Evolutionary conservation across 1,284 basidiomycete species (phyloP).

Genomic region (Marasmius sp.): DNA sequence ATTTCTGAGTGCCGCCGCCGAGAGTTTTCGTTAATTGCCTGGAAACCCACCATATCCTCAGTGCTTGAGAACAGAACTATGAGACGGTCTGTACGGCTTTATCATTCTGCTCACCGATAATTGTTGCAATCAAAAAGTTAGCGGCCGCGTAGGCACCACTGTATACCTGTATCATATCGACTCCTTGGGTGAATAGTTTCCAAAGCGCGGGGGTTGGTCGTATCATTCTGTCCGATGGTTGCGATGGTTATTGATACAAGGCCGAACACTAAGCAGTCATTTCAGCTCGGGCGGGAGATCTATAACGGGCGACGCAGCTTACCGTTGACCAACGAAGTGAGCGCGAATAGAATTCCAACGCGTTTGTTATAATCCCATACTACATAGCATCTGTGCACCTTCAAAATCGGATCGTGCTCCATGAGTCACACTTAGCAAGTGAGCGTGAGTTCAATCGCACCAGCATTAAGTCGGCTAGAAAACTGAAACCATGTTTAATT

Average conservation of each 20-base stretch:
- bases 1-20: neutral
- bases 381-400: neutral
- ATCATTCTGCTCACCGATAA: neutral
- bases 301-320: neutral
- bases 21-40: neutral
- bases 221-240: neutral
- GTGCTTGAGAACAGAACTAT: neutral
- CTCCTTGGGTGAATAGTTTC: neutral
- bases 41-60: neutral
- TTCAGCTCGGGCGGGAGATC: neutral
- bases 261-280: neutral
- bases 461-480: neutral
- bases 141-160: neutral
- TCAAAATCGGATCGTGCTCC: neutral
- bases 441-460: neutral
- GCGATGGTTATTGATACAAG: neutral
- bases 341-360: neutral
- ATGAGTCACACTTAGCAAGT: neutral
- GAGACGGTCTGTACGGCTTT: neutral
- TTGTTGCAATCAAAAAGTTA: neutral
- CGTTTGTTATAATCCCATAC: neutral
- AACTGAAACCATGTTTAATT: neutral
- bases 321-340: neutral
- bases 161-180: neutral
- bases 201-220: neutral